Evolutionary conservation across 768 basidiomycete species (phyloP), one percentile per base, ranked within the genome.

Genomic region (Daedaleopsis nitida): DNA sequence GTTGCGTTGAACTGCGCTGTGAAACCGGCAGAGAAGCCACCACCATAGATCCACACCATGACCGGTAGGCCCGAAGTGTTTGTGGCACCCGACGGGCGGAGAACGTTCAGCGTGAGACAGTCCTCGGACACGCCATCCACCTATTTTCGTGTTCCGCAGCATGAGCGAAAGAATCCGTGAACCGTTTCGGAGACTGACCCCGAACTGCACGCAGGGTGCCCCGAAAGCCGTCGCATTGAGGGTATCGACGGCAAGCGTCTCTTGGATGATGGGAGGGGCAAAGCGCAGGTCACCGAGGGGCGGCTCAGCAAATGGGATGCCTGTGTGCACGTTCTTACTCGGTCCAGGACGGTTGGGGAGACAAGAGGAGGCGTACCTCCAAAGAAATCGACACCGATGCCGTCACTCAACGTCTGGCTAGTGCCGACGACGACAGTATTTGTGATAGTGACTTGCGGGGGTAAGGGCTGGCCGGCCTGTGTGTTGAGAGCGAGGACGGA

Each of bases 61-160:
- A 83, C 80, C 0, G 82, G 79, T 5, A 82, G 62, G 13, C 55
- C 68, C 6, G 74, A 66, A 3, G 39, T 53, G 0, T 62, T 54
- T 9, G 62, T 57, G 5, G 68, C 21, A 6, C 75, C 75, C 1
- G 71, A 65, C 0, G 83, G 83, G 7, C 74, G 71, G 52, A 74
- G 77, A 32, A 85, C 69, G 66, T 84, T 84, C 49, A 84, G 61
- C 9, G 70, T 77, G 49, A 85, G 69, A 60, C 83, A 83, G 62
- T 83, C 77, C 65, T 85, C 83, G 2, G 76, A 77, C 19, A n/a
- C 21, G 44, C n/a, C 34, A 55, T 24, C 1, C 19, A 50, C 62
- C 54, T 16, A 60, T 32, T 32, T 32, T 32, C 4, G 27, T 32
- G 27, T 32, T 32, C 27, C 27, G 27, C 27, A 52, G 58, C 75